Evolutionary conservation across 768 basidiomycete species (phyloP).

Genomic region (Leucocoprinus leucothites): DNA sequence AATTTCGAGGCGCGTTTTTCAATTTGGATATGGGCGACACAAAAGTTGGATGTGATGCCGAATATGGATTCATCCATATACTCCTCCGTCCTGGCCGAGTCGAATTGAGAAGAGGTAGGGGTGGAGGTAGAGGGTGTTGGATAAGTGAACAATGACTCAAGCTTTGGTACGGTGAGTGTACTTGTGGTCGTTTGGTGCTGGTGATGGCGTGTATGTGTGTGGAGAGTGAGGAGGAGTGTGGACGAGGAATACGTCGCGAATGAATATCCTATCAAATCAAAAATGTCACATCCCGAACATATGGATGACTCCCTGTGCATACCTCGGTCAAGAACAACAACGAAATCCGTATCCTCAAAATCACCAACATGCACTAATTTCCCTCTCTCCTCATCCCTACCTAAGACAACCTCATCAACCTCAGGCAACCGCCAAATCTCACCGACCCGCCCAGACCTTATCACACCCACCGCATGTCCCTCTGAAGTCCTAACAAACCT

Average conservation of each 20-base stretch:
- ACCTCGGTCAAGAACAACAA: constrained; percentile 73
- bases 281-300: background rate
- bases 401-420: constrained; percentile 24
- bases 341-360: constrained; percentile 59
- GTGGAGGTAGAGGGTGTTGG: constrained; percentile 37
- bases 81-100: background rate
- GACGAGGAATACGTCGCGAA: constrained; percentile 40
- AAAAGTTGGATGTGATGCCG: constrained; percentile 61
- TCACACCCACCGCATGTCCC: constrained; percentile 68
- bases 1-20: constrained; percentile 34
- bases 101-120: background rate
- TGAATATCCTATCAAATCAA: constrained; percentile 6
- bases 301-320: constrained; percentile 15
- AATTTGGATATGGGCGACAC: constrained; percentile 53
- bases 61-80: constrained; percentile 51
- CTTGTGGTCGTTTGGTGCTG: constrained; percentile 25
- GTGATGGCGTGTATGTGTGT: constrained; percentile 32
- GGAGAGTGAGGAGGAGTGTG: constrained; percentile 62
- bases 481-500: constrained; percentile 77
- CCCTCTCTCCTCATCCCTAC: constrained; percentile 22
- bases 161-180: constrained; percentile 41
- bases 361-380: constrained; percentile 40
- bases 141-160: constrained; percentile 64
- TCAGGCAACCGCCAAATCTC: constrained; percentile 61
- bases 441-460: constrained; percentile 53